phyloP scores from a whole-genome alignment of 345 rosid species.

The Leavenworthia alabamica region DNA sequence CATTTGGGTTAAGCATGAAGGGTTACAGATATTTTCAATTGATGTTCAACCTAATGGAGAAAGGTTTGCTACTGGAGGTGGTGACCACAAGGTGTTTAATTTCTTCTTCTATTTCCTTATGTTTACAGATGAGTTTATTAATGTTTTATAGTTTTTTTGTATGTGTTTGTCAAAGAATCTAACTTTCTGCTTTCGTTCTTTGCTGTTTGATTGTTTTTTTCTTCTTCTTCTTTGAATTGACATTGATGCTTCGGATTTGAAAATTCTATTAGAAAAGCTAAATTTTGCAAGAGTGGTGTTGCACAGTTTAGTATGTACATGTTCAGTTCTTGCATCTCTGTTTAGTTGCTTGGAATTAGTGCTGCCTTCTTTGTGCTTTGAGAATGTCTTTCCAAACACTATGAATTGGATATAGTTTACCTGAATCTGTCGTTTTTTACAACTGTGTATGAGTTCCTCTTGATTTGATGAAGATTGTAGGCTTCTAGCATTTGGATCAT shows the following conservation, averaged over 20 bases:
- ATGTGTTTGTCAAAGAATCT: neutral
- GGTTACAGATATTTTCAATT: slow-evolving; percentile 94
- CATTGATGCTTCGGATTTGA: neutral
- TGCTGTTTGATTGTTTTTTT: neutral
- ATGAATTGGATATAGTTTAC: neutral
- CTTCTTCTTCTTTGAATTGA: neutral
- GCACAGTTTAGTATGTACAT: neutral
- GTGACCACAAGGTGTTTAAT: slow-evolving; percentile 81
- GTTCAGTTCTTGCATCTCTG: neutral
- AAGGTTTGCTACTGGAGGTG: slow-evolving; percentile 97
- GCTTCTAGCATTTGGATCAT: neutral
- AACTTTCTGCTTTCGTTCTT: neutral
- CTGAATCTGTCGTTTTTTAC: neutral
- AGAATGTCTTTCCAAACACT: neutral
- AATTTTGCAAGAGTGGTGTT: neutral
- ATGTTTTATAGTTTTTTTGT: neutral
- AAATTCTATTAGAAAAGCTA: neutral
- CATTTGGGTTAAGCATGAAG: slow-evolving; percentile 91
- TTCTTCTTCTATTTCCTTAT: neutral
- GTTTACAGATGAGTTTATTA: neutral
- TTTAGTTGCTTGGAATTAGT: neutral
- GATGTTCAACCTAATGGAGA: slow-evolving; percentile 95
- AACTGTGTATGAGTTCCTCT: neutral
- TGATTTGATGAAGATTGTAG: neutral
- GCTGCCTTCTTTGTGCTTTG: neutral